Percentiles rank a stretch among this genome's conserved stretches.
Evolutionary conservation across 2,329 filamentous ascomycete genomes (phyloP).

Genomic region (Pseudophaeomoniella oleicola): DNA sequence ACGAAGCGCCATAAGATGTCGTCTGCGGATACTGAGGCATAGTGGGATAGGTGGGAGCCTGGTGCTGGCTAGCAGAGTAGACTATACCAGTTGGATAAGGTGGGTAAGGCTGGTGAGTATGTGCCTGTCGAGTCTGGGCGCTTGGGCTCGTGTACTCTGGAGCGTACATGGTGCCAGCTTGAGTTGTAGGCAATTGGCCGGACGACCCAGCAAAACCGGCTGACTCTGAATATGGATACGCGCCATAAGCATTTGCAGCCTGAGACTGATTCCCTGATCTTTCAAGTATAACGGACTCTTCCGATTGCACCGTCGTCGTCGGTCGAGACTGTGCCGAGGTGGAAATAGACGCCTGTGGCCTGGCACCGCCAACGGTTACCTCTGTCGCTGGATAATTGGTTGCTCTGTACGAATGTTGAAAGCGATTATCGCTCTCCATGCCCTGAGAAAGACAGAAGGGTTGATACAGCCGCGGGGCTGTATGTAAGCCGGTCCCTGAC

Average conservation of each 20-base stretch:
- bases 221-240: neutral
- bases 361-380: too few relatives aligned
- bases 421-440: neutral
- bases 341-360: too few relatives aligned
- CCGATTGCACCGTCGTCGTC: neutral
- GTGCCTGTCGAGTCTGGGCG: slow-evolving; percentile 36
- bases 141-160: neutral
- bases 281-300: neutral
- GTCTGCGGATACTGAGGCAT: slow-evolving; percentile 60
- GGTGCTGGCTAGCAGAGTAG: slow-evolving; percentile 63
- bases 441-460: neutral
- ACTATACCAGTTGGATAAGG: slow-evolving; percentile 54
- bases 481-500: too few relatives aligned
- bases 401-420: neutral
- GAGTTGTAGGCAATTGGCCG: neutral
- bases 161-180: neutral
- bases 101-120: slow-evolving; percentile 33
- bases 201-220: neutral
- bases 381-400: neutral
- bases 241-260: neutral
- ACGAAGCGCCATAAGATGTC: too few relatives aligned
- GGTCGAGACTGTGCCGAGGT: too few relatives aligned
- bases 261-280: neutral
- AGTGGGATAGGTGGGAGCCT: slow-evolving; percentile 54
- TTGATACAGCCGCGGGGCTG: neutral